phyloP scores from a whole-genome alignment of 805 yeast species.

The Teunomyces panamensis region DNA sequence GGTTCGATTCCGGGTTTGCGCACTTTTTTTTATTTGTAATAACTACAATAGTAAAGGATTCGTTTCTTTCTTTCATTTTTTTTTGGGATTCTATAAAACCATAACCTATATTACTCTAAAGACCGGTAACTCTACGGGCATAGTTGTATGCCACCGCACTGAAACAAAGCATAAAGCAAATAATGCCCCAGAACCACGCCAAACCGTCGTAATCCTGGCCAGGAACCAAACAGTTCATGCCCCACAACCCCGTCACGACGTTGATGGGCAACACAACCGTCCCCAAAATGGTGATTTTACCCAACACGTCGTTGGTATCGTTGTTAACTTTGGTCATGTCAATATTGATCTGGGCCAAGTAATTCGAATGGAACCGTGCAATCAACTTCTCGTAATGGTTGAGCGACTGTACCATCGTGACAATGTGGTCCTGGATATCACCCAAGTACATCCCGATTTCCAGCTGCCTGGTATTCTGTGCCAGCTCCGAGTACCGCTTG shows the following conservation, averaged over 20 bases:
- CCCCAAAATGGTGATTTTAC: constrained; percentile 90
- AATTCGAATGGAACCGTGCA: constrained; percentile 94
- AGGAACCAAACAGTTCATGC: constrained; percentile 96
- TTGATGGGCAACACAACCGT: constrained; percentile 94
- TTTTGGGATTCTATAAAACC: no score
- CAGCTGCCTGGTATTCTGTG: constrained; percentile 10
- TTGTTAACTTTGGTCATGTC: constrained; percentile 97
- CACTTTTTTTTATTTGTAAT: neutral
- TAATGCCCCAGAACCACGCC: constrained; percentile 41
- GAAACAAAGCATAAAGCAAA: constrained; percentile 32
- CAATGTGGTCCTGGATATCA: constrained; percentile 96
- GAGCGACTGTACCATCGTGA: constrained; percentile 93
- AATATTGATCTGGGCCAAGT: constrained; percentile 92
- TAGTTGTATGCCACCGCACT: constrained; percentile 38
- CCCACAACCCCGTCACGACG: constrained; percentile 96
- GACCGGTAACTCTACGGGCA: constrained; percentile 39
- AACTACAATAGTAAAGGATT: no score
- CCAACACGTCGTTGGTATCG: constrained; percentile 94
- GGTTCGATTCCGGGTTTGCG: constrained; percentile 3
- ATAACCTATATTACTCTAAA: constrained; percentile 15
- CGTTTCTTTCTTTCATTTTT: no score
- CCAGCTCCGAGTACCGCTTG: constrained; percentile 77
- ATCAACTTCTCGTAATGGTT: constrained; percentile 92
- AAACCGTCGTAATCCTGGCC: constrained; percentile 61
- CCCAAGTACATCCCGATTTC: constrained; percentile 95